Base-by-base conservation (phyloP, 2,329 filamentous ascomycete genomes). In the Bipolaris oryzae region DNA sequence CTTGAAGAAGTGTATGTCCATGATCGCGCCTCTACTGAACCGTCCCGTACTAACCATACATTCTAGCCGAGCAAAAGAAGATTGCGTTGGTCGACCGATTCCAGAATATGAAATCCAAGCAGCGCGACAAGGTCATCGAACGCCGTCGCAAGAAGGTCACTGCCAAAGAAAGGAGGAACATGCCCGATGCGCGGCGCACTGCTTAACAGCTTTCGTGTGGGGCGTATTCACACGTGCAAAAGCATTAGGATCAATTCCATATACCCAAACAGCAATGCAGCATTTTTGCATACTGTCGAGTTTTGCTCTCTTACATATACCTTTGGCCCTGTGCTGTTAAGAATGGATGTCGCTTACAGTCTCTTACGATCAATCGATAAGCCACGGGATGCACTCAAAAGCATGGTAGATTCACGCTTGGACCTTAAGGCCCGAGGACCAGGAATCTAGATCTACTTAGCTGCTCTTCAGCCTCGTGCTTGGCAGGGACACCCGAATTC, bases 141-240 rank as follows among this genome's bases (percentile, higher is more conserved):
- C 84, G 91, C 74, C 87, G 89, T 79, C 82, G 92, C 77, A 97
- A 96, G 88, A 97, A 96, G 88, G 81, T 91, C 50, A 87, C 90
- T 0, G 82, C 86, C 9, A 94, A 89, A 81, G 95, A 98, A 83
- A 90, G 90, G 80, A 96, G 73, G 70, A 77, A 77, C 50, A 82
- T 82, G 80, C 81, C 81, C 11, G 66, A 68, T 47, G 75, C 74
- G 55, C 73, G 80, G 58, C 71, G 74, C 39, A 62, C 55, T 57
- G 59, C 58, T 44, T 57, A 37, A 47, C 51, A 21, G 20, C 7
- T 11, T 10, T 3, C 9, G 9, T n/a, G 10, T 6, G 11, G 15
- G 13, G 2, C n/a, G 7, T 21, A 15, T 46, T 3, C 16, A 38
- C 21, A 21, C 28, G 21, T 46, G 50, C 39, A 50, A 41, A 15